phyloP scores from a whole-genome alignment of 1,284 basidiomycete species.

The Singerocomus inundabilis region DNA sequence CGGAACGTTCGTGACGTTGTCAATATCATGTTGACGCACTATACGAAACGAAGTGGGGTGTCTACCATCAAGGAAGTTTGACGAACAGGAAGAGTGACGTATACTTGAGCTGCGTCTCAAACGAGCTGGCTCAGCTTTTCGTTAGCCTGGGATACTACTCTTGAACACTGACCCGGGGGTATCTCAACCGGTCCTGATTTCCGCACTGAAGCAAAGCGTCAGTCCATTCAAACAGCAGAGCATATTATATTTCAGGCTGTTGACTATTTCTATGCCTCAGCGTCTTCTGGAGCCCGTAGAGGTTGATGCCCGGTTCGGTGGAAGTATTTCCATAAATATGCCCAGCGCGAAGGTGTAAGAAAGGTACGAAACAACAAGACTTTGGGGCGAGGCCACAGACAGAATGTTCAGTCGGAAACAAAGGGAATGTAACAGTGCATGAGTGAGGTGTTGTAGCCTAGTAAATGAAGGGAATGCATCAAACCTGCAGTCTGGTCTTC shows the following conservation, averaged over 20 bases:
- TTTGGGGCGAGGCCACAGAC: not conserved
- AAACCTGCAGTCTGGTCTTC: too few relatives aligned
- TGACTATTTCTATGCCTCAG: slow-evolving; percentile 93
- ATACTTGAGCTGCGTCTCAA: slow-evolving; percentile 89
- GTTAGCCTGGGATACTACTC: slow-evolving; percentile 82
- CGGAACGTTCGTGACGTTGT: slow-evolving; percentile 91
- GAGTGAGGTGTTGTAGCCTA: not conserved
- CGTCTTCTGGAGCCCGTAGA: slow-evolving; percentile 88
- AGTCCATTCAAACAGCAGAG: slow-evolving; percentile 91
- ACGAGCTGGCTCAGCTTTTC: slow-evolving; percentile 82
- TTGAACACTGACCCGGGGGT: slow-evolving; percentile 75
- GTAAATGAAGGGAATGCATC: not conserved
- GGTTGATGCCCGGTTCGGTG: slow-evolving; percentile 70
- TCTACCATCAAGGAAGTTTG: not conserved
- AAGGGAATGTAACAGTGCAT: not conserved
- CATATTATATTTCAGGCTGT: slow-evolving; percentile 95
- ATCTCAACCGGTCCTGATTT: not conserved
- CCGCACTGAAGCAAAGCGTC: slow-evolving; percentile 38
- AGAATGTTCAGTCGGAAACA: too few relatives aligned
- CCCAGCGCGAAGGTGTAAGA: not conserved
- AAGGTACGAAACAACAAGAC: not conserved
- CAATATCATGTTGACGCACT: slow-evolving; percentile 98
- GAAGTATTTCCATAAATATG: not conserved
- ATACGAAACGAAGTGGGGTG: not conserved
- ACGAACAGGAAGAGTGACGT: not conserved